A percentile compares a stretch with the other conserved stretches of the same genome.
These are phyloP conservation scores for Lentinula sp. DNA, from an alignment of 768 basidiomycete genomes.

Conservation along the genomic window DNA sequence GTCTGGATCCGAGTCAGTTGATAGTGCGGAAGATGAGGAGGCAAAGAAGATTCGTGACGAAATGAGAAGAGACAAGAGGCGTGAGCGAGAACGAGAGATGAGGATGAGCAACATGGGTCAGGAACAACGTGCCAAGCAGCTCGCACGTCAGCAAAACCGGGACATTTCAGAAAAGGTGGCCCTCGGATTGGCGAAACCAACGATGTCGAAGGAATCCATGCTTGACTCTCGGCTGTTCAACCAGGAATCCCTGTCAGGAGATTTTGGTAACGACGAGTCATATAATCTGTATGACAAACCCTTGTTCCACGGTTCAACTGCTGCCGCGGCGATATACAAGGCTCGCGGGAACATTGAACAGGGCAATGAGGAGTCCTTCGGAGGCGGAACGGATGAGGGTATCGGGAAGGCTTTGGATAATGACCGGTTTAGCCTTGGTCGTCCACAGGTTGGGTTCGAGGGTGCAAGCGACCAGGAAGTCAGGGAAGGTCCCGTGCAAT, in stretches of 20 bases:
- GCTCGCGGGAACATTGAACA: conserved; percentile 81
- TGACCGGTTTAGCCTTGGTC: conserved; percentile 89
- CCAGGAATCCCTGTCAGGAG: conserved; percentile 77
- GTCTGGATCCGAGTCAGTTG: conserved; percentile 46
- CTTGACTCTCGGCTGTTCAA: conserved; percentile 97
- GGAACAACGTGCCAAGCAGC: conserved; percentile 92
- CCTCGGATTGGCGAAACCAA: conserved; percentile 95
- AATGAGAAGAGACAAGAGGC: conserved; percentile 87
- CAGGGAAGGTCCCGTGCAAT: conserved; percentile 92
- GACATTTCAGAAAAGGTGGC: conserved; percentile 99
- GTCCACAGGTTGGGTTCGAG: conserved; percentile 82
- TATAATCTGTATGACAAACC: conserved; percentile 95
- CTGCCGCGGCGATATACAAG: conserved; percentile 99
- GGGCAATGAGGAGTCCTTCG: conserved; percentile 87
- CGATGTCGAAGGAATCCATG: conserved; percentile 94
- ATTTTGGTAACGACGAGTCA: conserved; percentile 88
- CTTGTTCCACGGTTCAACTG: conserved; percentile 92
- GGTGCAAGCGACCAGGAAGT: conserved; percentile 84
- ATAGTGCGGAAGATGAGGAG: conserved; percentile 73
- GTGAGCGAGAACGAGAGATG: conserved; percentile 95
- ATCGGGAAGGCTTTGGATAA: conserved; percentile 87
- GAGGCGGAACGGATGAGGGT: conserved; percentile 94
- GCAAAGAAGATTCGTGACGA: conserved; percentile 81
- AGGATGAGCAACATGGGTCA: conserved; percentile 99
- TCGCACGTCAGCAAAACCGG: conserved; percentile 94